Evolutionary conservation across 768 basidiomycete species (phyloP), one percentile per base, ranked within the genome.

Genomic region (Lentinula lateritia): DNA sequence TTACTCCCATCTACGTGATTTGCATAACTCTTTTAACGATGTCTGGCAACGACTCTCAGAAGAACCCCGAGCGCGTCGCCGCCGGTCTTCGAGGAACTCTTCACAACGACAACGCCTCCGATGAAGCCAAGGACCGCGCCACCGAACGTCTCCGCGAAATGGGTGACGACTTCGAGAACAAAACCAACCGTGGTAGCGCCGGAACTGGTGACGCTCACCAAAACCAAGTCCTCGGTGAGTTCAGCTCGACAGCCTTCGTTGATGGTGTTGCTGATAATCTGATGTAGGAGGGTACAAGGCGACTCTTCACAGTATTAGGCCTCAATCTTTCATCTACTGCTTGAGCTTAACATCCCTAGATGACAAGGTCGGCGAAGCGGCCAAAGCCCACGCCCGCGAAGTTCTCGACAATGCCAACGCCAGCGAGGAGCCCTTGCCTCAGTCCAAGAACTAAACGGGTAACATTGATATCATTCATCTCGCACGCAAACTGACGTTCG

Each of bases 11-110:
- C 16, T 23, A 23, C 23, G 1, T 23, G 23, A 23, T 2, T 23
- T 43, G 42, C 42, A 48, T 9, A 16, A 20, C 9, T 48, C 20
- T 28, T 48, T 10, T 23, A 18, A 48, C 46, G 23, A 48, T 48
- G 46, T 48, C 46, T 23, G 18, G 32, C 50, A 36, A 52, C 50
- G n/a, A 52, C 32, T 50, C 48, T 7, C 50, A 52, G 50, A 52
- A 82, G 67, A 74, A 83, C 55, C 68, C 75, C 10, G 63, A 73
- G 6, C 80, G 79, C 65, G 83, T 87, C 52, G 77, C 78, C 28
- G 83, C 80, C 2, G 85, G 84, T 23, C 72, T 84, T 60, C 82
- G 82, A 65, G 83, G 83, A 6, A 74, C 84, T 34, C 75, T 85
- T 10, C 71, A 77, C 63, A 86, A 86, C 67, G 84, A 83, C 0